These are phyloP conservation scores for Boletus sp. DNA, from an alignment of 1,284 basidiomycete genomes.

Conservation along the genomic window DNA sequence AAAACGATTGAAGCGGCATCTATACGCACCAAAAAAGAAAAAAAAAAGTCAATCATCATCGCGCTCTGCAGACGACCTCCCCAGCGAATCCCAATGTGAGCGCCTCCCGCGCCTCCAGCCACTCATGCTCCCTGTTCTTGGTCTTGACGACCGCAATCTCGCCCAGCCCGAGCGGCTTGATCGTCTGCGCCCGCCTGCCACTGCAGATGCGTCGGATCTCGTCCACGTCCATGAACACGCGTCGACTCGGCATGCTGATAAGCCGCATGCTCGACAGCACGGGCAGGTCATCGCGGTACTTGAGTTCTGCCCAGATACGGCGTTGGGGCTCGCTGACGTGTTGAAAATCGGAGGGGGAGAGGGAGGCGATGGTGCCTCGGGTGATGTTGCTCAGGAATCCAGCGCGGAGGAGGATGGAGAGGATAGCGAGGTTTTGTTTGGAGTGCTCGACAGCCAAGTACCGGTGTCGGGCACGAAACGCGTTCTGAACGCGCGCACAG, in stretches of 20 bases:
- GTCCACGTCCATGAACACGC: slow-evolving; percentile 65
- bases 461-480: slow-evolving; percentile 77
- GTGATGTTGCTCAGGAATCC: slow-evolving; percentile 82
- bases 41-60: no score
- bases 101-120: slow-evolving; percentile 55
- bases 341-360: slow-evolving; percentile 61
- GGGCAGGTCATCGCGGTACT: slow-evolving; percentile 82
- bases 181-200: slow-evolving; percentile 63
- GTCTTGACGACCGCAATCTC: slow-evolving; percentile 83
- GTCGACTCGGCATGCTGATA: slow-evolving; percentile 35
- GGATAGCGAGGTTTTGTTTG: slow-evolving; percentile 78
- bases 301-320: slow-evolving; percentile 86
- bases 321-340: slow-evolving; percentile 53
- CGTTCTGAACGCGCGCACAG: slow-evolving; percentile 83
- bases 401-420: slow-evolving; percentile 80
- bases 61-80: slow-evolving; percentile 72
- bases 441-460: slow-evolving; percentile 72
- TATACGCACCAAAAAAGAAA: no score
- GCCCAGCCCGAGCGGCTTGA: slow-evolving; percentile 77
- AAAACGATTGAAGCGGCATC: no score
- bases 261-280: slow-evolving; percentile 54
- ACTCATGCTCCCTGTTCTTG: slow-evolving; percentile 62
- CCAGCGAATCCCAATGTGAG: slow-evolving; percentile 60
- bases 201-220: slow-evolving; percentile 76
- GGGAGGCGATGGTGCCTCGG: slow-evolving; percentile 68